phyloP scores from a whole-genome alignment of 179 eudicot genomes.

The Actinidia arguta region DNA sequence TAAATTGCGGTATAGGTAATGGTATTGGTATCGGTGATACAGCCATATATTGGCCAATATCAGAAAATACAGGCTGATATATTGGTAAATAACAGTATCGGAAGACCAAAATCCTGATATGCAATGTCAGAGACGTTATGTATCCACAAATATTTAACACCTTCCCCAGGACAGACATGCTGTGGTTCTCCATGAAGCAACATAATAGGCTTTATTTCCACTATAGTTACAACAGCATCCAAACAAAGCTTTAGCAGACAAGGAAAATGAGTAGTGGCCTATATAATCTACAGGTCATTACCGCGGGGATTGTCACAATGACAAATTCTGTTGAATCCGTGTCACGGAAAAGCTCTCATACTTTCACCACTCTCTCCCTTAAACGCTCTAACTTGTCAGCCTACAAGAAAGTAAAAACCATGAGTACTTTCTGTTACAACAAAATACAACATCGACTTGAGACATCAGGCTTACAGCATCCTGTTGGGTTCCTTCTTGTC shows the following conservation, averaged over 20 bases:
- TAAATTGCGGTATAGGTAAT: too few relatives aligned
- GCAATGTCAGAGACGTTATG: too few relatives aligned
- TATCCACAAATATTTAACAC: too few relatives aligned
- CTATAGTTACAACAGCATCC: neutral
- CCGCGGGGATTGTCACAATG: constrained; percentile 98
- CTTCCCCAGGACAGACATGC: too few relatives aligned
- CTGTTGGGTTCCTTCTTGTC: constrained; percentile 59
- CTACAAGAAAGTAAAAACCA: constrained; percentile 34
- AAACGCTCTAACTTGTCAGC: constrained; percentile 80
- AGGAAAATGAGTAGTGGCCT: neutral
- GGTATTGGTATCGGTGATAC: too few relatives aligned
- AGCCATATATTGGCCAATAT: too few relatives aligned
- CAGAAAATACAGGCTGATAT: too few relatives aligned
- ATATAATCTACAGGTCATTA: constrained; percentile 31
- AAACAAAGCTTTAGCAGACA: neutral
- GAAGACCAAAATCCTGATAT: too few relatives aligned
- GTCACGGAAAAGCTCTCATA: constrained; percentile 91
- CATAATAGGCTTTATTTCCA: too few relatives aligned
- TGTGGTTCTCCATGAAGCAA: too few relatives aligned
- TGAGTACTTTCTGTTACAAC: neutral
- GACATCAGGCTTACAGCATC: constrained; percentile 69
- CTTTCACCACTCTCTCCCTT: constrained; percentile 94
- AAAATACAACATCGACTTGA: neutral
- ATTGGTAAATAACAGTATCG: too few relatives aligned
- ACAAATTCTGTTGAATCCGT: constrained; percentile 93